These are phyloP conservation scores for Aspergillus fructus DNA, from an alignment of 2,329 filamentous ascomycete genomes.

Conservation along the genomic window DNA sequence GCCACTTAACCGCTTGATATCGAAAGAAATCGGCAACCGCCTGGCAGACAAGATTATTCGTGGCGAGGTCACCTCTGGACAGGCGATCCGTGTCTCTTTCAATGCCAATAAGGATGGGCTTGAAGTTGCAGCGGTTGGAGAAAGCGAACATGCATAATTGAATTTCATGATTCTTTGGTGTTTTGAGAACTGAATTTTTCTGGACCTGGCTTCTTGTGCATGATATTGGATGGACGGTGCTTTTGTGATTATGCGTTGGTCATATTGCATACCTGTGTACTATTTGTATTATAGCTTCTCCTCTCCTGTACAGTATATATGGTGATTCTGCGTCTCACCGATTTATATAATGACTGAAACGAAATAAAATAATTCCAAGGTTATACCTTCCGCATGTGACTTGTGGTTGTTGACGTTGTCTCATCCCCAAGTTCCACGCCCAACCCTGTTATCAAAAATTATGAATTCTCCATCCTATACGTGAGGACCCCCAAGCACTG, in stretches of 20 bases:
- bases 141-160: constrained; percentile 13
- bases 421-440: not conserved
- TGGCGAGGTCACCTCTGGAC: constrained; percentile 73
- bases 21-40: constrained; percentile 83
- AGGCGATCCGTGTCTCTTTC: constrained; percentile 69
- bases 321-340: not conserved
- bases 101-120: constrained; percentile 62
- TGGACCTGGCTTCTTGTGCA: not conserved
- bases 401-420: not conserved
- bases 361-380: not conserved
- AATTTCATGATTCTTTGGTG: not conserved
- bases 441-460: not conserved
- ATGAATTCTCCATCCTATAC: not conserved
- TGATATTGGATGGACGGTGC: not conserved
- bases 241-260: not conserved
- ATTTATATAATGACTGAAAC: not conserved
- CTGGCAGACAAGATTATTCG: constrained; percentile 90
- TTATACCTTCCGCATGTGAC: not conserved
- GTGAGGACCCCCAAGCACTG: not conserved
- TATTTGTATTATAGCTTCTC: constrained; percentile 17
- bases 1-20: constrained; percentile 85
- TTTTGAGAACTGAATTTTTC: not conserved
- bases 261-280: constrained; percentile 11
- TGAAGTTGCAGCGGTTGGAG: constrained; percentile 43
- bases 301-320: constrained; percentile 14